phyloP scores from a whole-genome alignment of 306 rosid species.

The Cyclanthera cordifolia region DNA sequence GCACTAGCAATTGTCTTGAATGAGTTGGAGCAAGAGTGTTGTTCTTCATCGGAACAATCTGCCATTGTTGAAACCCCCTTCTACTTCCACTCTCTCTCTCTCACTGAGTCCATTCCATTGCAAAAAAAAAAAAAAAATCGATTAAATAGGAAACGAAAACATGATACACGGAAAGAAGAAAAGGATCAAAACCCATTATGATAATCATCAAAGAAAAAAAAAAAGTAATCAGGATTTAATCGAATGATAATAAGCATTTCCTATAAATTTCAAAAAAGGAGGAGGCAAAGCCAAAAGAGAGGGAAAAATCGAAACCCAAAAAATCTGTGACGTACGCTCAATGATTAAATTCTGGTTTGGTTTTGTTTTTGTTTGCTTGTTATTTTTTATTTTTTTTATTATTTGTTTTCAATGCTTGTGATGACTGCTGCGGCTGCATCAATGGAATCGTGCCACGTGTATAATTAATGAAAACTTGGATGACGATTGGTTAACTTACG shows the following conservation, averaged over 20 bases:
- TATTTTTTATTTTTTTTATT: too few relatives aligned
- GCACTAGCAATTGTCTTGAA: neutral
- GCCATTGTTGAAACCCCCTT: constrained; percentile 26
- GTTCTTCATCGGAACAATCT: constrained; percentile 2
- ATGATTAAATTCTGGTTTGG: neutral
- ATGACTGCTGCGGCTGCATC: too few relatives aligned
- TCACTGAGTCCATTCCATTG: constrained; percentile 16
- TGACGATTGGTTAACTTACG: too few relatives aligned
- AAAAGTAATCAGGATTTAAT: neutral
- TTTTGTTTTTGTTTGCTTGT: neutral
- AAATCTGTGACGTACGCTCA: constrained; percentile 2
- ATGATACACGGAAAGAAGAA: neutral
- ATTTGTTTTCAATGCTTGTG: too few relatives aligned
- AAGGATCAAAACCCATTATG: neutral
- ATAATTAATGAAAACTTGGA: too few relatives aligned
- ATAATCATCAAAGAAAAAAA: neutral
- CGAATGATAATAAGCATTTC: too few relatives aligned
- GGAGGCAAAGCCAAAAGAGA: constrained; percentile 1
- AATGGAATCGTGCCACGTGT: too few relatives aligned
- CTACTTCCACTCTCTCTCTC: neutral
- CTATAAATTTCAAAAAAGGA: neutral
- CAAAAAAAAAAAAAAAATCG: neutral
- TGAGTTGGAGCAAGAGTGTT: neutral
- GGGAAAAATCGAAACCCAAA: constrained; percentile 8
- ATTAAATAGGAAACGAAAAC: neutral